phyloP scores from a whole-genome alignment of 768 basidiomycete genomes.

The Lepiota brunneoincarnata region DNA sequence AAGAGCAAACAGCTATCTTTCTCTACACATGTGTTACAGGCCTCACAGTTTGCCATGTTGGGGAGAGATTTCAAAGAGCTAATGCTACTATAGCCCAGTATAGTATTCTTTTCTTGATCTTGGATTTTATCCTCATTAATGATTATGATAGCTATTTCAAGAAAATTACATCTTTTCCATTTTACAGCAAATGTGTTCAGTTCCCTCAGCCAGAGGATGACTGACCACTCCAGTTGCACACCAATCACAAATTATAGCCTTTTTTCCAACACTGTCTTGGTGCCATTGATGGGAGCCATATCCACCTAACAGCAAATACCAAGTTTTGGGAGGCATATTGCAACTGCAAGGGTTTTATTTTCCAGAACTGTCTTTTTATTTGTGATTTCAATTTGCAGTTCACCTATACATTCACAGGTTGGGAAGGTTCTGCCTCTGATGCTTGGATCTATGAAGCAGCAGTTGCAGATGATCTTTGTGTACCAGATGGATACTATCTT shows the following conservation, averaged over 20 bases:
- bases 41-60: constrained; percentile 14
- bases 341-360: constrained; percentile 26
- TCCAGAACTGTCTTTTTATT: constrained; percentile 34
- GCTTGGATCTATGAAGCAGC: constrained; percentile 21
- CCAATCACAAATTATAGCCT: constrained; percentile 26
- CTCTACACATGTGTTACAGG: constrained; percentile 22
- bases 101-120: neutral
- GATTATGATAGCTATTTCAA: neutral
- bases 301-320: constrained; percentile 16
- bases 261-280: constrained; percentile 28
- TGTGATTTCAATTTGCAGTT: constrained; percentile 30
- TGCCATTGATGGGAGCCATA: constrained; percentile 30
- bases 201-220: constrained; percentile 13
- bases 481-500: constrained; percentile 29
- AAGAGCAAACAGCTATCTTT: constrained; percentile 23
- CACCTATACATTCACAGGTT: constrained; percentile 31
- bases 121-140: neutral
- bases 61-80: no score
- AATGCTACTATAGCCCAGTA: no score
- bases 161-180: constrained; percentile 14
- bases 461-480: constrained; percentile 17
- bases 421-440: constrained; percentile 37
- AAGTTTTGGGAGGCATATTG: constrained; percentile 8
- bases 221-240: constrained; percentile 12
- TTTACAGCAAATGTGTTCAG: constrained; percentile 13